These are phyloP conservation scores for Phytophthora melonis DNA, from an alignment of 352 stramenopile species.

Conservation along the genomic window DNA sequence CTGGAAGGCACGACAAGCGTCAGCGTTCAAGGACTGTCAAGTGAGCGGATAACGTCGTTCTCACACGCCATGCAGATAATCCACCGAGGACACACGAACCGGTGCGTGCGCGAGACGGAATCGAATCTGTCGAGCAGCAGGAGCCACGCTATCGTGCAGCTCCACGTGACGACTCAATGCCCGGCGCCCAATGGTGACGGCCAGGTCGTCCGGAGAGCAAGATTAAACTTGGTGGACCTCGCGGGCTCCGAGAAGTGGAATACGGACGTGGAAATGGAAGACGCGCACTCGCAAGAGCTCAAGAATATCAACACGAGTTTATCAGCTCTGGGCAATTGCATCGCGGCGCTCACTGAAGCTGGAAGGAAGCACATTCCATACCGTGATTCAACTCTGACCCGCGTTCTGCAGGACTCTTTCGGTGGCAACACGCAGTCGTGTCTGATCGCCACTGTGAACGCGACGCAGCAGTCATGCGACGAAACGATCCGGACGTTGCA, in stretches of 20 bases:
- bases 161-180: slow-evolving; percentile 73
- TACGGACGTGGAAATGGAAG: slow-evolving; percentile 76
- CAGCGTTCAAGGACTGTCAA: slow-evolving; percentile 69
- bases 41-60: slow-evolving; percentile 49
- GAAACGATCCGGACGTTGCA: slow-evolving; percentile 84
- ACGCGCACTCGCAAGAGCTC: slow-evolving; percentile 77
- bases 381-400: slow-evolving; percentile 89
- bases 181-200: slow-evolving; percentile 37
- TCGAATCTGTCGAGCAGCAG: slow-evolving; percentile 89
- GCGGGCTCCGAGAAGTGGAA: slow-evolving; percentile 89
- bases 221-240: slow-evolving; percentile 84
- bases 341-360: slow-evolving; percentile 81
- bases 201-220: slow-evolving; percentile 53
- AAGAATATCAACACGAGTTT: slow-evolving; percentile 94
- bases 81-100: slow-evolving; percentile 57
- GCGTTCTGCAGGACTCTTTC: slow-evolving; percentile 88
- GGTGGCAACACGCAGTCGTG: slow-evolving; percentile 78
- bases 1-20: slow-evolving; percentile 65
- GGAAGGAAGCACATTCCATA: slow-evolving; percentile 93
- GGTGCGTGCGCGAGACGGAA: slow-evolving; percentile 85
- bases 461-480: slow-evolving; percentile 50
- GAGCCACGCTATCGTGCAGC: slow-evolving; percentile 93
- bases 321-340: slow-evolving; percentile 92
- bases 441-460: slow-evolving; percentile 77
- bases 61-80: slow-evolving; percentile 66